Base-by-base conservation (phyloP, 2,329 filamentous ascomycete species). In the Microcera coccophila region DNA sequence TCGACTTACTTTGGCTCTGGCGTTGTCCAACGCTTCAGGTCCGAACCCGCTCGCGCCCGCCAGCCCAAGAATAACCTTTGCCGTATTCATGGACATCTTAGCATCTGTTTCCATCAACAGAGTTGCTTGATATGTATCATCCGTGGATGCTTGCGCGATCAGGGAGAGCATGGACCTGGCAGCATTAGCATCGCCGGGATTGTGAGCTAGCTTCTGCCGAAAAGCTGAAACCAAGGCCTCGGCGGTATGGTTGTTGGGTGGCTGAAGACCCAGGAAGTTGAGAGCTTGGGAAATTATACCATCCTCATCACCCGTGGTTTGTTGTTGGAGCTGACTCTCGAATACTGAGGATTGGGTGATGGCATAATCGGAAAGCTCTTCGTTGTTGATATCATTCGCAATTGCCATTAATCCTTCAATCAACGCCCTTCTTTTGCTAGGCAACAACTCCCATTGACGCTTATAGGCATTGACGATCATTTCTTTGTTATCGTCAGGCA, bases 401-500 rank as follows among this genome's bases (percentile, higher is more conserved):
- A 69, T 55, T 3, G 43, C 54, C 49, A 62, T 54, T 4, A 69
- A 52, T 5, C 54, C 55, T 3, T 66, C 62, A 14, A 68, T 60
- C 17, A 69, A 39, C 5, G 54, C 50, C 21, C 53, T 56, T 15
- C 62, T 49, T 18, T 57, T 58, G 10, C 36, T 58, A 2, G 65
- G 63, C 5, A 62, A 9, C 8, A 67, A 48, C 4, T 68, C 62
- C 66, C 66, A 69, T 38, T 69, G 66, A n/a, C 65, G 56, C 31
- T 61, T 65, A 45, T 69, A 69, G n/a, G 66, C 64, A 49, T 63
- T 67, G 37, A 60, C 65, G 10, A 68, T 49, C 12, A 65, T 55
- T 39, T 67, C 64, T 17, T 60, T 58, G 2, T 53, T 22, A 38
- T 67, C 64, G 8, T 61, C 58, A 2, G 68, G 68, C 12, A 71